phyloP scores from a whole-genome alignment of 768 basidiomycete species.

The Termitomyces sp. region DNA sequence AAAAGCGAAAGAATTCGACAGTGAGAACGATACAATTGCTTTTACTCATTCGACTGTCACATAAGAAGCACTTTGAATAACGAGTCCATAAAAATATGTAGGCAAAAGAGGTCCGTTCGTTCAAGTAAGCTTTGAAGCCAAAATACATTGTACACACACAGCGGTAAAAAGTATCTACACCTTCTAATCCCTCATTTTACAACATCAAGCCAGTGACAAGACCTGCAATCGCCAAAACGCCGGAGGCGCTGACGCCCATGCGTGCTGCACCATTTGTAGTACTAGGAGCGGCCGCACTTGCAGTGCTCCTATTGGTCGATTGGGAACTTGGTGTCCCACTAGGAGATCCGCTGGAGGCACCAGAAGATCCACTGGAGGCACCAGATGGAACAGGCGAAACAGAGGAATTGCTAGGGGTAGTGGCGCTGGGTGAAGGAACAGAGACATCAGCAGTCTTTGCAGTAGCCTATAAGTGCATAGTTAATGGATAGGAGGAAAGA shows the following conservation, averaged over 20 bases:
- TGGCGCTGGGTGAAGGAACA: not conserved
- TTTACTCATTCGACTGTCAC: not conserved
- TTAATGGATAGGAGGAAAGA: not conserved
- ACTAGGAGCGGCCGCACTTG: not conserved
- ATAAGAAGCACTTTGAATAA: not conserved
- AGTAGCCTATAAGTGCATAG: conserved; percentile 1
- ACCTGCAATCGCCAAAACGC: conserved; percentile 24
- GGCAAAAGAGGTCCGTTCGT: not conserved
- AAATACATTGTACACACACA: not conserved
- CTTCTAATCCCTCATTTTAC: conserved; percentile 8
- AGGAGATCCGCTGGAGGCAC: not conserved
- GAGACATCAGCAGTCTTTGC: conserved; percentile 5
- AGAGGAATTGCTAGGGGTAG: not conserved
- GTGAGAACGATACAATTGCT: not conserved
- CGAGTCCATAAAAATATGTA: not conserved
- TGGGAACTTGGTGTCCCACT: not conserved
- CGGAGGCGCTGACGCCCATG: conserved; percentile 27
- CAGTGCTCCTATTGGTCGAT: not conserved
- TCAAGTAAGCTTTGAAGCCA: not conserved
- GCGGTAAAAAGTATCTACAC: not conserved
- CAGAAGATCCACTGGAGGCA: not conserved
- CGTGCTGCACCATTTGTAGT: conserved; percentile 11
- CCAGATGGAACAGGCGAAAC: not conserved
- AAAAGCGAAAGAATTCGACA: too few species aligned
- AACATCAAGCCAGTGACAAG: conserved; percentile 26